These are phyloP conservation scores for Neobulgaria alba DNA, from an alignment of 2,329 filamentous ascomycete species.

Conservation along the genomic window DNA sequence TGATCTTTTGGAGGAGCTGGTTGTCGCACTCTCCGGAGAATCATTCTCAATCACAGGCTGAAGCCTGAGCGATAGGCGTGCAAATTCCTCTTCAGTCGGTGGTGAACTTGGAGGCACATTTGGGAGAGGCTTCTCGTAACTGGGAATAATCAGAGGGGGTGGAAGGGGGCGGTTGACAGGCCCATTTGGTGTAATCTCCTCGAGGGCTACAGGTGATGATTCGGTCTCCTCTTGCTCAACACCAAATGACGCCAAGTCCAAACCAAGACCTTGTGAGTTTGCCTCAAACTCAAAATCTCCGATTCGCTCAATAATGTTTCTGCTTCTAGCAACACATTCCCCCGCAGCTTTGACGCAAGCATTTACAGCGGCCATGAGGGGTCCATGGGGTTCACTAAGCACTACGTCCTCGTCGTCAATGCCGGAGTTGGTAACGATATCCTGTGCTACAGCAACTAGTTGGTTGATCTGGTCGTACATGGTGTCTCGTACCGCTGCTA, in stretches of 20 bases:
- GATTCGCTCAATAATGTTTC: slow-evolving; percentile 75
- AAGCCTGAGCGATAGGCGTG: slow-evolving; percentile 7
- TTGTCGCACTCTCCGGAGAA: slow-evolving; percentile 27
- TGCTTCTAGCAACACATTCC: slow-evolving; percentile 82
- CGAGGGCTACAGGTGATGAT: not conserved
- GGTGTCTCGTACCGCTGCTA: slow-evolving; percentile 60
- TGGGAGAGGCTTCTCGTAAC: slow-evolving; percentile 59
- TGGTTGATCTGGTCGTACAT: slow-evolving; percentile 77
- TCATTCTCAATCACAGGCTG: slow-evolving; percentile 16
- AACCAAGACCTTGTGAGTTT: slow-evolving; percentile 40
- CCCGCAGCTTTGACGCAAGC: slow-evolving; percentile 84
- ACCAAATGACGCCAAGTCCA: slow-evolving; percentile 38
- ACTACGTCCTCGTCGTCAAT: slow-evolving; percentile 64
- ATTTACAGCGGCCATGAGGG: slow-evolving; percentile 70
- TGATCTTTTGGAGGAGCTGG: slow-evolving; percentile 31
- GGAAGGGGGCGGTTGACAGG: slow-evolving; percentile 28
- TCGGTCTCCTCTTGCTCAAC: slow-evolving; percentile 20
- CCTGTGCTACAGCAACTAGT: slow-evolving; percentile 70
- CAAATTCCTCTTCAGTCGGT: slow-evolving; percentile 7
- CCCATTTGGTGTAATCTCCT: slow-evolving; percentile 5
- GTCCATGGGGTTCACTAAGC: slow-evolving; percentile 69
- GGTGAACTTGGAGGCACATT: slow-evolving; percentile 44
- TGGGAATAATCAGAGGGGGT: slow-evolving; percentile 37
- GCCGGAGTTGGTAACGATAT: slow-evolving; percentile 64
- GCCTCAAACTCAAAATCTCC: slow-evolving; percentile 79